Percentiles rank a stretch among this genome's conserved stretches.
Evolutionary conservation across 2,329 filamentous ascomycete species (phyloP).

Genomic region (Graphiopsis chlorocephala): DNA sequence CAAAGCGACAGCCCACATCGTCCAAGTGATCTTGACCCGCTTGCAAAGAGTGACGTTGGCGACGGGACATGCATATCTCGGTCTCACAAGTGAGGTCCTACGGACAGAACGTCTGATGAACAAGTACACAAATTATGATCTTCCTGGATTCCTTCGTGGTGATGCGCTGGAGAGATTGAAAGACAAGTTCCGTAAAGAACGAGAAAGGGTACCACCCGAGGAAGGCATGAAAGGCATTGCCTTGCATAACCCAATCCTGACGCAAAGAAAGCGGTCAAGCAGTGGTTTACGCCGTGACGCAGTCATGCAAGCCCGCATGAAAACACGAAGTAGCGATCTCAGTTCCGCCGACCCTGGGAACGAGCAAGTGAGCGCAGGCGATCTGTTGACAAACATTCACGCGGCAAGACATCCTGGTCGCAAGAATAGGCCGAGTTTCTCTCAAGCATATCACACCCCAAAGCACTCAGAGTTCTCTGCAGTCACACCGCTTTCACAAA

Average conservation of each 20-base stretch:
- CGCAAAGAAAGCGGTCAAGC: slow-evolving; percentile 66
- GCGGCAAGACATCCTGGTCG: slow-evolving; percentile 60
- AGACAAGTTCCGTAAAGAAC: slow-evolving; percentile 78
- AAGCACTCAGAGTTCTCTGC: slow-evolving; percentile 29
- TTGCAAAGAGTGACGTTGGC: slow-evolving; percentile 92
- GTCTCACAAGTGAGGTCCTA: slow-evolving; percentile 84
- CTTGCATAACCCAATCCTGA: slow-evolving; percentile 73
- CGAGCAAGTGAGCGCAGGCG: slow-evolving; percentile 51
- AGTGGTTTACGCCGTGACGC: slow-evolving; percentile 77
- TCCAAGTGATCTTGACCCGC: slow-evolving; percentile 92
- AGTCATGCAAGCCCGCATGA: slow-evolving; percentile 63
- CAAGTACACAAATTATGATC: slow-evolving; percentile 83
- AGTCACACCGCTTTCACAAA: slow-evolving; percentile 44
- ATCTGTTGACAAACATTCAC: slow-evolving; percentile 76
- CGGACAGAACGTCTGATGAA: slow-evolving; percentile 93
- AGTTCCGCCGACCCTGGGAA: slow-evolving; percentile 22
- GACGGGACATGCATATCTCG: slow-evolving; percentile 91
- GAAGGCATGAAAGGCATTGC: slow-evolving; percentile 91
- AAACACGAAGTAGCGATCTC: slow-evolving; percentile 27
- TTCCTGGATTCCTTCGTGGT: slow-evolving; percentile 87
- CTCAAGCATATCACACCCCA: slow-evolving; percentile 46
- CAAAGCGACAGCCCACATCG: slow-evolving; percentile 93
- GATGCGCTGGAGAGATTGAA: slow-evolving; percentile 80
- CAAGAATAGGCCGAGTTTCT: slow-evolving; percentile 44
- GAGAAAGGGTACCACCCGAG: slow-evolving; percentile 75